These are phyloP conservation scores for Pyrus betulifolia DNA, from an alignment of 306 rosid genomes.

Conservation along the genomic window DNA sequence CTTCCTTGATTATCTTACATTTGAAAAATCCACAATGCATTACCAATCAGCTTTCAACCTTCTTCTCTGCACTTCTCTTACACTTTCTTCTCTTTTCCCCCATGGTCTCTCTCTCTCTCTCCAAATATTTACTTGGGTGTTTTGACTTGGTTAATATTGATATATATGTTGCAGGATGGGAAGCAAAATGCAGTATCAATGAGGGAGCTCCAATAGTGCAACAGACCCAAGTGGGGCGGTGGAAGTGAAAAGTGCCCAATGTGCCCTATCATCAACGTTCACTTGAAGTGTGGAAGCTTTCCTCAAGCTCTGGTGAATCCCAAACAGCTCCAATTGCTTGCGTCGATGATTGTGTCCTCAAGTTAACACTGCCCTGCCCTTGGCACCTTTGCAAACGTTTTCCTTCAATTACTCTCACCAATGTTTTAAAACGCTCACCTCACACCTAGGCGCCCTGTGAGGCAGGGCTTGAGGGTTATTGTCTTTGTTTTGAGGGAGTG, in stretches of 20 bases:
- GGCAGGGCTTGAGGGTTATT: no score
- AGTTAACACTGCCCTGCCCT: constrained; percentile 20
- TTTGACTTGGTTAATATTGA: neutral
- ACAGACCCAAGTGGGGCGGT: constrained; percentile 28
- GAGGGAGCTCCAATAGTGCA: constrained; percentile 19
- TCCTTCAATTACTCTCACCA: constrained; percentile 29
- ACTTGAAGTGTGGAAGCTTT: constrained; percentile 32
- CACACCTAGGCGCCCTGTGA: no score
- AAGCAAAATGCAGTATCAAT: neutral
- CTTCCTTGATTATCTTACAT: neutral
- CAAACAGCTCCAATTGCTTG: constrained; percentile 15
- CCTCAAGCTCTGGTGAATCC: constrained; percentile 31
- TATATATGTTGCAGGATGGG: constrained; percentile 12
- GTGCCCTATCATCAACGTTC: constrained; percentile 33
- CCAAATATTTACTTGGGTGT: neutral
- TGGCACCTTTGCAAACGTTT: constrained; percentile 19
- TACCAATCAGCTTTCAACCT: constrained; percentile 17
- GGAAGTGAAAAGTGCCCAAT: constrained; percentile 26
- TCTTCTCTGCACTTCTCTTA: constrained; percentile 9
- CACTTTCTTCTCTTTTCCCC: constrained; percentile 12
- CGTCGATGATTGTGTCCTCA: constrained; percentile 10
- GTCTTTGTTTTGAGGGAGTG: no score
- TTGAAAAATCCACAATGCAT: constrained; percentile 3
- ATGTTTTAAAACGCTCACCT: no score
- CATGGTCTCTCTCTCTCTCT: constrained; percentile 4